Conservation (phyloP, 2,329 filamentous ascomycete genomes). For the Podosphaera aphanis region DNA sequence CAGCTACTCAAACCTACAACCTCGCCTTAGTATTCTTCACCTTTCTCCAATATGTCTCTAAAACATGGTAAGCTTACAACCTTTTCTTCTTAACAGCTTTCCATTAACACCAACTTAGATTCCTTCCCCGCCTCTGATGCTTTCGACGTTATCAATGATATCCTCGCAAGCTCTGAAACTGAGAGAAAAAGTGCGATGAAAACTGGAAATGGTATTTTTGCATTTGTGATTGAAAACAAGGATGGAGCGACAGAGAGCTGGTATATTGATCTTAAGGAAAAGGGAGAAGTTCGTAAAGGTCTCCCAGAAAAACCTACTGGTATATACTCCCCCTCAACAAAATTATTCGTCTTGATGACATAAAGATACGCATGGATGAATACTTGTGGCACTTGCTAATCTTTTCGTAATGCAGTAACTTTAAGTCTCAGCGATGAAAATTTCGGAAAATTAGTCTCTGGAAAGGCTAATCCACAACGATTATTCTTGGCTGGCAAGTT, state of each 20-base stretch:
- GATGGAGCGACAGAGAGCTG: constrained; percentile 61
- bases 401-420: constrained; percentile 37
- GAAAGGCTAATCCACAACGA: constrained; percentile 83
- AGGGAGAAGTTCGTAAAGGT: constrained; percentile 61
- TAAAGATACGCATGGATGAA: no score
- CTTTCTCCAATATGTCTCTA: not conserved
- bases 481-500: constrained; percentile 93
- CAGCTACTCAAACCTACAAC: not conserved
- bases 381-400: constrained; percentile 1
- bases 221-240: constrained; percentile 78
- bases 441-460: constrained; percentile 59
- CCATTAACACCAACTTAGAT: constrained; percentile 22
- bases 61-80: not conserved
- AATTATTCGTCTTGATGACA: not conserved
- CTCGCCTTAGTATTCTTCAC: not conserved
- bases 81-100: not conserved
- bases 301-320: constrained; percentile 60
- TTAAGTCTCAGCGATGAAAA: constrained; percentile 64
- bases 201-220: constrained; percentile 67
- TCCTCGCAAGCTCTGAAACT: constrained; percentile 42
- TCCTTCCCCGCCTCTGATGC: constrained; percentile 75
- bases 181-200: constrained; percentile 77
- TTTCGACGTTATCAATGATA: constrained; percentile 67
- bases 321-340: constrained; percentile 25
- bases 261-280: constrained; percentile 89